Percentiles rank a stretch among this genome's conserved stretches.
These are phyloP conservation scores for Verticillium alfalfae DNA, from an alignment of 2,329 filamentous ascomycete species.

Conservation along the genomic window DNA sequence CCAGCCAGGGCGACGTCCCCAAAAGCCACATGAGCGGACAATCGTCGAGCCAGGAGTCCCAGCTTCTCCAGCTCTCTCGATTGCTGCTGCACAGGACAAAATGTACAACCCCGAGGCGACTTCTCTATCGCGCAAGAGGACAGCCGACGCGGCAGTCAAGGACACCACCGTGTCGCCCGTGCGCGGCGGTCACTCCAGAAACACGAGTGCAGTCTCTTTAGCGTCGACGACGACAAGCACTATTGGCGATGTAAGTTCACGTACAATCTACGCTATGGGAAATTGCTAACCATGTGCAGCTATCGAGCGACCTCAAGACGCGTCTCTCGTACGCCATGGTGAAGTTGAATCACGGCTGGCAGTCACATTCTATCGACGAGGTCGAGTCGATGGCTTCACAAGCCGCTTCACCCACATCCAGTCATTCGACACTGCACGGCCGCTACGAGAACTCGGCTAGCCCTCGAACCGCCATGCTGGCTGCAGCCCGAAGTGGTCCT, in stretches of 20 bases:
- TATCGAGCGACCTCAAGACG: conserved; percentile 74
- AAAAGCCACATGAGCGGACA: conserved; percentile 20
- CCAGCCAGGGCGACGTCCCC: conserved; percentile 10
- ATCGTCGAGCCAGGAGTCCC: conserved; percentile 47
- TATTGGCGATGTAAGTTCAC: conserved; percentile 66
- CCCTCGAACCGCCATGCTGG: conserved; percentile 34
- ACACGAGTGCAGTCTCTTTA: conserved; percentile 61
- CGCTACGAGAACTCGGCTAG: conserved; percentile 49
- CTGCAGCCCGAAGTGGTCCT: conserved; percentile 3
- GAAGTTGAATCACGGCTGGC: conserved; percentile 88
- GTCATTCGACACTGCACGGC: conserved; percentile 49
- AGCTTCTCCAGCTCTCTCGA: conserved; percentile 53
- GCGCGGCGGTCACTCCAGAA: conserved; percentile 60
- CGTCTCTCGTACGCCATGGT: conserved; percentile 90
- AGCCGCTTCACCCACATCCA: conserved; percentile 56
- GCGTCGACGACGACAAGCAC: conserved; percentile 59
- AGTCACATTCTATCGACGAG: conserved; percentile 70
- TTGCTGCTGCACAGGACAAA: conserved; percentile 49
- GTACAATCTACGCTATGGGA: too few relatives aligned
- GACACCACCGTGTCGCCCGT: conserved; percentile 39
- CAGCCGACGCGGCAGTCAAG: conserved; percentile 71
- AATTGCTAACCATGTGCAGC: conserved; percentile 32
- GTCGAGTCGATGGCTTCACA: conserved; percentile 71
- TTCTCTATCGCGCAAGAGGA: conserved; percentile 60
- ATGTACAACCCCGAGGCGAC: conserved; percentile 32